phyloP scores from a whole-genome alignment of 2,329 filamentous ascomycete species.

The Fusarium mundagurra region DNA sequence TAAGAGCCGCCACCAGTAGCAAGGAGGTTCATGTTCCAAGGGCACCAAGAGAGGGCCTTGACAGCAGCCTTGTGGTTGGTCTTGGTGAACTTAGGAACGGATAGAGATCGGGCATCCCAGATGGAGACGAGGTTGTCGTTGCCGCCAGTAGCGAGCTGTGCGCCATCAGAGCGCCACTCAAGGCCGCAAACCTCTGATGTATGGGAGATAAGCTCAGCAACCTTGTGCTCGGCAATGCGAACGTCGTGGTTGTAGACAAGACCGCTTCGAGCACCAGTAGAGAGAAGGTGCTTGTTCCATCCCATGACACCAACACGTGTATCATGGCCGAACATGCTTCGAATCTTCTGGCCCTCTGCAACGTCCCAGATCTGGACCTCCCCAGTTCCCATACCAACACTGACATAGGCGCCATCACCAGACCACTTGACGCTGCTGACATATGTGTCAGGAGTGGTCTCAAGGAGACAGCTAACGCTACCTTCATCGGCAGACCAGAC shows the following conservation, averaged over 20 bases:
- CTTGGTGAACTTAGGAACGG: constrained; percentile 98
- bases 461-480: constrained; percentile 86
- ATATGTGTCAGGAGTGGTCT: constrained; percentile 90
- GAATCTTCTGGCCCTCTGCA: constrained; percentile 91
- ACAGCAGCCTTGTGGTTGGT: constrained; percentile 99
- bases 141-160: constrained; percentile 95
- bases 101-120: constrained; percentile 95
- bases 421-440: constrained; percentile 99
- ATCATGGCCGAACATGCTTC: constrained; percentile 98
- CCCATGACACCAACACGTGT: constrained; percentile 97
- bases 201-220: constrained; percentile 95
- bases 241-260: constrained; percentile 99
- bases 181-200: constrained; percentile 98
- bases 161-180: constrained; percentile 96
- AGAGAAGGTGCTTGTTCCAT: constrained; percentile 98
- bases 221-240: constrained; percentile 96
- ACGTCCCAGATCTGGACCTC: constrained; percentile 99
- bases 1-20: constrained; percentile 96
- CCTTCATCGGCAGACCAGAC: constrained; percentile 98
- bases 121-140: constrained; percentile 99
- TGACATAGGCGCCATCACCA: constrained; percentile 94
- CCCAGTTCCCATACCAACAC: constrained; percentile 91
- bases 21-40: constrained; percentile 97
- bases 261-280: constrained; percentile 92
- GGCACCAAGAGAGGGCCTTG: constrained; percentile 98